These are phyloP conservation scores for Ogataea ramenticola DNA, from an alignment of 805 yeast genomes.

Conservation along the genomic window DNA sequence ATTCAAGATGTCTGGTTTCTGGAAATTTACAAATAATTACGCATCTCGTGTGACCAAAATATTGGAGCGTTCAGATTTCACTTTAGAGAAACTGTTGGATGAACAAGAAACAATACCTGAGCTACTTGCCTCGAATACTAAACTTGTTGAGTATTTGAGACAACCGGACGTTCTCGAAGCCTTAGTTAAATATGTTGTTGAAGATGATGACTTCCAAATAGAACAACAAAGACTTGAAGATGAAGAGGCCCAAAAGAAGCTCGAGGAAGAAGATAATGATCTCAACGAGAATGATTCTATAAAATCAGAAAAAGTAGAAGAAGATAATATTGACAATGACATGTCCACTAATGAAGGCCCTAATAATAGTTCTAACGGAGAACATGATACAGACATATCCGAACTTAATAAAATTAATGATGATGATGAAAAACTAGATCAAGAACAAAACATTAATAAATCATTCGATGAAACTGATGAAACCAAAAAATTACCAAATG, in stretches of 20 bases:
- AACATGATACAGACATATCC: neutral
- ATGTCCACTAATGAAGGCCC: neutral
- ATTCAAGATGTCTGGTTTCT: slow-evolving; percentile 26
- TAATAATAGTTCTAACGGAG: neutral
- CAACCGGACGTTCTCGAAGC: slow-evolving; percentile 68
- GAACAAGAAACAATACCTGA: slow-evolving; percentile 73
- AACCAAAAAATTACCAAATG: slow-evolving; percentile 5
- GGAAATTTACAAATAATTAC: slow-evolving; percentile 42
- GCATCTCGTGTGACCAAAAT: slow-evolving; percentile 49
- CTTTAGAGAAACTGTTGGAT: slow-evolving; percentile 56
- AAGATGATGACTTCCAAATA: slow-evolving; percentile 36
- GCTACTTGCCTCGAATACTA: slow-evolving; percentile 61
- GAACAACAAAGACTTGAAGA: slow-evolving; percentile 12
- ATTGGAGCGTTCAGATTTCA: slow-evolving; percentile 39
- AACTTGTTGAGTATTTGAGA: slow-evolving; percentile 70
- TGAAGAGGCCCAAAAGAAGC: neutral
- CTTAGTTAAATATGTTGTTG: slow-evolving; percentile 60
- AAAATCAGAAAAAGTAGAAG: slow-evolving; percentile 1
- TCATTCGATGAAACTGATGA: slow-evolving; percentile 10
- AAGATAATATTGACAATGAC: neutral
- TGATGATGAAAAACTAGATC: slow-evolving; percentile 6
- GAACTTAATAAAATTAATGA: slow-evolving; percentile 3
- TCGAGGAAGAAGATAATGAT: slow-evolving; percentile 8
- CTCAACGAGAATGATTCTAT: too few relatives aligned
- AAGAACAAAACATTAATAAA: slow-evolving; percentile 12